These are phyloP conservation scores for Eudorina sp. DNA, from an alignment of 139 green algal genomes.

Conservation along the genomic window DNA sequence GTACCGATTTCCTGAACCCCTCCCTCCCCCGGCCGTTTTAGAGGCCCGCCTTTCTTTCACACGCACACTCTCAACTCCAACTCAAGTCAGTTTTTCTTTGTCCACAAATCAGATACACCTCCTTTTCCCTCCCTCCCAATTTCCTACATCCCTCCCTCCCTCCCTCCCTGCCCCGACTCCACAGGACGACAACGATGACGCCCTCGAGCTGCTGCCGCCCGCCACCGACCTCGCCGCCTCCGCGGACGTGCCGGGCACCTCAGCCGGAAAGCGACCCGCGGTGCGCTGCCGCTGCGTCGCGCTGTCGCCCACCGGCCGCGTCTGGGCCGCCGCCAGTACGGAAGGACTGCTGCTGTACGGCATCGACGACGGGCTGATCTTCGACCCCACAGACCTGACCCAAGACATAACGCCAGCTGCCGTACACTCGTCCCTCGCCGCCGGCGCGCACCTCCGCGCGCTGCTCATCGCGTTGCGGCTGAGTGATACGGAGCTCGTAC, in stretches of 20 bases:
- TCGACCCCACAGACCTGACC: conserved; percentile 95
- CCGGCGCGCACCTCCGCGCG: conserved; percentile 68
- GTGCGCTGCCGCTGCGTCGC: conserved; percentile 77
- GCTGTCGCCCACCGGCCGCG: conserved; percentile 87
- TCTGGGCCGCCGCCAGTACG: conserved; percentile 93
- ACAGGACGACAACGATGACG: conserved; percentile 43
- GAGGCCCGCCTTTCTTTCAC: too few relatives aligned
- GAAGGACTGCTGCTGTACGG: conserved; percentile 94
- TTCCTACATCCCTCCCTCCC: too few relatives aligned
- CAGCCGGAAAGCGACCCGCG: conserved; percentile 53
- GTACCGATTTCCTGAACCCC: too few relatives aligned
- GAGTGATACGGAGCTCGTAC: conserved; percentile 74
- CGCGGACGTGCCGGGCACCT: conserved; percentile 54
- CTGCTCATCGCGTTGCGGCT: conserved; percentile 89
- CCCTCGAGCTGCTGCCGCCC: conserved; percentile 64
- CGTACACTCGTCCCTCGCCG: conserved; percentile 24
- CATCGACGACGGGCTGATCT: conserved; percentile 84
- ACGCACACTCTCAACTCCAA: too few relatives aligned
- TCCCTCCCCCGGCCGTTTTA: too few relatives aligned
- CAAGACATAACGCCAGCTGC: conserved; percentile 91
- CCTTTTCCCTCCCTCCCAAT: too few relatives aligned
- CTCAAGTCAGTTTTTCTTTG: too few relatives aligned
- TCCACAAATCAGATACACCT: too few relatives aligned
- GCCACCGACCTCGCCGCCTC: conserved; percentile 49
- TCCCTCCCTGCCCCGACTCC: too few relatives aligned